phyloP scores from a whole-genome alignment of 805 yeast genomes.

The Myxozyma geophila region DNA sequence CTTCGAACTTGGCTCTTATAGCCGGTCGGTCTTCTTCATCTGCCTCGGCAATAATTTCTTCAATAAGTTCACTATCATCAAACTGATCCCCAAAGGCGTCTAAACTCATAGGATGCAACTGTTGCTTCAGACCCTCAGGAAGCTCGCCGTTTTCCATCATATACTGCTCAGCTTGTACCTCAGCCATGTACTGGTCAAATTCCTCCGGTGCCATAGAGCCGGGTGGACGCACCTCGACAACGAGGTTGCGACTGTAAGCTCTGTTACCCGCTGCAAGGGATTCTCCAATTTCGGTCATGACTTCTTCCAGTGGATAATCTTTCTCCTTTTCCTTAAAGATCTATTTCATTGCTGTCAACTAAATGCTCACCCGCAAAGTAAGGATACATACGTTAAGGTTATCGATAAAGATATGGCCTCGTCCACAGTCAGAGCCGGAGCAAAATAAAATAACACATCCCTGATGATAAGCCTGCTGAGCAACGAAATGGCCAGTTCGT shows the following conservation, averaged over 20 bases:
- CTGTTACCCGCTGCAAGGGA: constrained; percentile 20
- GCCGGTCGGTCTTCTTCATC: not conserved
- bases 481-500: constrained; percentile 24
- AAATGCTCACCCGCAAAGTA: not conserved
- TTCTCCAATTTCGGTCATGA: constrained; percentile 14
- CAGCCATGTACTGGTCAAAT: constrained; percentile 16
- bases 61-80: not conserved
- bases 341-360: not conserved
- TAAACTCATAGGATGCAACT: not conserved
- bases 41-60: not conserved
- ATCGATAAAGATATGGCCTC: constrained; percentile 21
- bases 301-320: constrained; percentile 12
- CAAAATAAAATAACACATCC: constrained; percentile 25
- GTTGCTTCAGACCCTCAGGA: not conserved
- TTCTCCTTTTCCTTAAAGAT: constrained; percentile 10
- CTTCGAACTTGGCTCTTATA: not conserved
- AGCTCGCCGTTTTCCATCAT: not conserved
- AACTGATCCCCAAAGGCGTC: not conserved
- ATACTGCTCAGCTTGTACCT: constrained; percentile 9
- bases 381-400: constrained; percentile 15
- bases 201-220: constrained; percentile 29
- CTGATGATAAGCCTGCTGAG: constrained; percentile 28
- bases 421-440: constrained; percentile 10
- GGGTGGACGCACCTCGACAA: constrained; percentile 29
- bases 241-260: constrained; percentile 17